Base-by-base conservation (phyloP, 2,329 filamentous ascomycete genomes). In the Botrytis fabae region DNA sequence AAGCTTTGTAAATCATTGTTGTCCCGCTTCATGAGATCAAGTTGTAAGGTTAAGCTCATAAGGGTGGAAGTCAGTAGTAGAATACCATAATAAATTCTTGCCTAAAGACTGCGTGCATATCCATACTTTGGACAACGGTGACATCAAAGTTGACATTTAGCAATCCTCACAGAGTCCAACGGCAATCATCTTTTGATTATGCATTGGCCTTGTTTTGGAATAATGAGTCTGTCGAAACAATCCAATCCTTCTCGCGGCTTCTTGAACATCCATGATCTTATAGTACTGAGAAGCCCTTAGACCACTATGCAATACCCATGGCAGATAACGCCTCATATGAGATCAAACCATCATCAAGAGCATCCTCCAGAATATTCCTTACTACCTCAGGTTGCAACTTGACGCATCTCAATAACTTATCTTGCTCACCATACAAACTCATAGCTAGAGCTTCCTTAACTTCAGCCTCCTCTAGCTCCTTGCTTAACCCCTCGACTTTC, bases 361-460 rank as follows among this genome's bases (percentile, higher is more conserved):
- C 74, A 60, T 77, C 76, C 51, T 75, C 73, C 42, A 77, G 44
- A 7, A 75, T 32, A 25, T n/a, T 51, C 32, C 68, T 70, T 28
- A 68, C 69, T 35, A 40, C 42, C 46, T 35, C 71, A 12, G 57
- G 44, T 28, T 71, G 51, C 32, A 69, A 25, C 44, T 74, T 74
- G 10, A 73, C 20, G 40, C 59, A 28, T 59, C 74, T 73, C 18
- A 51, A 16, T n/a, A 75, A 38, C 14, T 60, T 82, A 76, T 78
- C 79, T 54, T 81, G 82, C 62, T 83, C 81, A 7, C 81, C 83
- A 46, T 78, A 80, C 14, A 88, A 73, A 28, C 85, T 84, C 74
- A 84, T 83, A 4, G 83, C 85, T 35, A 88, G 79, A 9, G 84
- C 82, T 66, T 85, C 84, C 78, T 87, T 87, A 40, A 83, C 82